These are phyloP conservation scores for Candida multigemmis DNA, from an alignment of 805 yeast genomes.

Conservation along the genomic window DNA sequence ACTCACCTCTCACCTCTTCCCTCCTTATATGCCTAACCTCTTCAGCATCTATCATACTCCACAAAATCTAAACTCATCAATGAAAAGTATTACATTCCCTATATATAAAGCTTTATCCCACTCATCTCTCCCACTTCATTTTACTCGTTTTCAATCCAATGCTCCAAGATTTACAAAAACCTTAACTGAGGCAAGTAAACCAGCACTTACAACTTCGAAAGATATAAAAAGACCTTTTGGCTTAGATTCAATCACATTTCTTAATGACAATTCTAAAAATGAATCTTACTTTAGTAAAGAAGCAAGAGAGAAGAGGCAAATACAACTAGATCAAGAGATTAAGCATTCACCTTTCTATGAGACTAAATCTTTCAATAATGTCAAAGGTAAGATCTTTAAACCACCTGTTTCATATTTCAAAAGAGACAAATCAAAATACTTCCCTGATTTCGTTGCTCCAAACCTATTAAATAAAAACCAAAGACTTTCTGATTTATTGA, in stretches of 20 bases:
- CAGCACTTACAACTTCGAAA: slow-evolving; percentile 24
- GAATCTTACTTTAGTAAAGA: slow-evolving; percentile 15
- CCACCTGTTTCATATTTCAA: slow-evolving; percentile 79
- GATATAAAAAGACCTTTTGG: slow-evolving; percentile 31
- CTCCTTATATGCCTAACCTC: no score
- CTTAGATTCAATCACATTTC: slow-evolving; percentile 17
- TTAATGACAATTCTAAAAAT: slow-evolving; percentile 13
- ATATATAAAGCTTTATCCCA: no score
- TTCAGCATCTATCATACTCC: no score
- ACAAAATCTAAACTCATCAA: no score
- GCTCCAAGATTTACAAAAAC: slow-evolving; percentile 28
- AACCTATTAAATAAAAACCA: slow-evolving; percentile 32
- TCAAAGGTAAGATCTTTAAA: slow-evolving; percentile 76
- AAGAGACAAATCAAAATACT: slow-evolving; percentile 61
- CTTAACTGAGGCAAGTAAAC: slow-evolving; percentile 26
- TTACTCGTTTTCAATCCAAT: slow-evolving; percentile 3
- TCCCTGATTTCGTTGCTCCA: slow-evolving; percentile 69
- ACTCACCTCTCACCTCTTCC: no score
- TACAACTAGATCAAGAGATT: slow-evolving; percentile 31
- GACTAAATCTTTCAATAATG: slow-evolving; percentile 45
- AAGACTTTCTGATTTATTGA: slow-evolving; percentile 29
- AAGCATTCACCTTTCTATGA: slow-evolving; percentile 36
- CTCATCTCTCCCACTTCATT: no score
- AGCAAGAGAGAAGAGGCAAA: slow-evolving; percentile 28
- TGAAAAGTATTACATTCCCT: no score